These are phyloP conservation scores for Infundibulicybe gibba DNA, from an alignment of 768 basidiomycete genomes.

Conservation along the genomic window DNA sequence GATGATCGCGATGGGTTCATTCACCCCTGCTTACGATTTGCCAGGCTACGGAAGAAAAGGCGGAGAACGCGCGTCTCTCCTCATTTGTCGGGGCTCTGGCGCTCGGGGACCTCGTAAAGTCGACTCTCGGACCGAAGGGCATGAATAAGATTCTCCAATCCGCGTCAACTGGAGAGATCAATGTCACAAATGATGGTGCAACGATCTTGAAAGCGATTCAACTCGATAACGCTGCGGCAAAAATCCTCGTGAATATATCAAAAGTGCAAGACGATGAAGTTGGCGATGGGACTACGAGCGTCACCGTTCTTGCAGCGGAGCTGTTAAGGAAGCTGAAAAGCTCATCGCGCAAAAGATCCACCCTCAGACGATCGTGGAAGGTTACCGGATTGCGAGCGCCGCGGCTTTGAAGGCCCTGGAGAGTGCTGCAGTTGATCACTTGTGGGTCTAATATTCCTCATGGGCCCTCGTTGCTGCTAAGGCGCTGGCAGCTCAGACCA, in stretches of 20 bases:
- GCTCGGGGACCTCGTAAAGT: constrained; percentile 97
- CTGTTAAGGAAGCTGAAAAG: constrained; percentile 94
- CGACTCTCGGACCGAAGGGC: constrained; percentile 96
- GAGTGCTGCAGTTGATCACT: constrained; percentile 76
- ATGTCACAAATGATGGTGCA: constrained; percentile 98
- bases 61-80: constrained; percentile 96
- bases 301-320: constrained; percentile 91
- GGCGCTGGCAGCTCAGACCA: constrained; percentile 56
- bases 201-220: constrained; percentile 97
- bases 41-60: constrained; percentile 90
- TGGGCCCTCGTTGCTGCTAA: not conserved
- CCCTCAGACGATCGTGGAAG: constrained; percentile 97
- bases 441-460: constrained; percentile 40
- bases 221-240: constrained; percentile 97
- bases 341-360: constrained; percentile 90
- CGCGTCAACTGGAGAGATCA: constrained; percentile 84
- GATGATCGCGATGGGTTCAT: constrained; percentile 1
- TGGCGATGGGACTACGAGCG: constrained; percentile 91
- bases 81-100: constrained; percentile 98
- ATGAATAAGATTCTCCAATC: constrained; percentile 99
- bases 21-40: not conserved
- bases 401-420: constrained; percentile 87
- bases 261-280: constrained; percentile 99
- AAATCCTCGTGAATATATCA: constrained; percentile 98
- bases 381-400: constrained; percentile 87